Base-by-base conservation (phyloP, 495 filamentous ascomycete genomes). In the Astrothelium subdiscretum region DNA sequence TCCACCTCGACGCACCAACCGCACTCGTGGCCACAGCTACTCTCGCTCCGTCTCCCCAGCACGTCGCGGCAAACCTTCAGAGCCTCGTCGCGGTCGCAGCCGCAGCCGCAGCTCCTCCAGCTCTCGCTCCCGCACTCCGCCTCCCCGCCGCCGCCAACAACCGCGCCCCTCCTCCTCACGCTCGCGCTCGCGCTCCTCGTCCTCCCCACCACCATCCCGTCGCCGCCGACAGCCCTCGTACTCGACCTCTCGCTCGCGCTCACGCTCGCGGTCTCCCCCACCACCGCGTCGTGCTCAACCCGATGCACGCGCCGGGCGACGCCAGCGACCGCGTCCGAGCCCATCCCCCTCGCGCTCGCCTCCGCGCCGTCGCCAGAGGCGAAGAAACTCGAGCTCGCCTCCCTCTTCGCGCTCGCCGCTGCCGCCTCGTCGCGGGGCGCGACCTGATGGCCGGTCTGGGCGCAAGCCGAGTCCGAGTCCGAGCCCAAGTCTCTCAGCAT, bases 161-260 rank as follows among this genome's bases (percentile, higher is more conserved):
- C 29, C n/a, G 10, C 13, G 10, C 44, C n/a, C 40, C 48, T 54
- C 48, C 11, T 29, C 48, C 42, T 29, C 31, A 1, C 62, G 29
- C 35, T 42, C 65, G 13, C 57, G 15, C 29, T 66, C 65, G 0
- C 18, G 4, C 24, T 18, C 24, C 15, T 65, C 63, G 18, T 44
- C 31, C 15, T 32, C 59, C 2, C 63, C 63, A n/a, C 48, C 48
- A 32, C 59, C 43, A 24, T 42, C 31, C 32, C 42, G 63, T 15
- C 54, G 43, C 6, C 38, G 59, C 26, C 65, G 67, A 6, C 38
- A 52, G 0, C 59, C 65, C 43, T 59, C 57, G 0, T 57, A 40
- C 26, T 69, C 70, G 0, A 62, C 62, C 31, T 71, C 70, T n/a
- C 65, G 58, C 1, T 65, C 68, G 38, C 62, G 52, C 27, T 54